Conservation (phyloP, 2,329 filamentous ascomycete species). For the Ophiosphaerella herpotricha region DNA sequence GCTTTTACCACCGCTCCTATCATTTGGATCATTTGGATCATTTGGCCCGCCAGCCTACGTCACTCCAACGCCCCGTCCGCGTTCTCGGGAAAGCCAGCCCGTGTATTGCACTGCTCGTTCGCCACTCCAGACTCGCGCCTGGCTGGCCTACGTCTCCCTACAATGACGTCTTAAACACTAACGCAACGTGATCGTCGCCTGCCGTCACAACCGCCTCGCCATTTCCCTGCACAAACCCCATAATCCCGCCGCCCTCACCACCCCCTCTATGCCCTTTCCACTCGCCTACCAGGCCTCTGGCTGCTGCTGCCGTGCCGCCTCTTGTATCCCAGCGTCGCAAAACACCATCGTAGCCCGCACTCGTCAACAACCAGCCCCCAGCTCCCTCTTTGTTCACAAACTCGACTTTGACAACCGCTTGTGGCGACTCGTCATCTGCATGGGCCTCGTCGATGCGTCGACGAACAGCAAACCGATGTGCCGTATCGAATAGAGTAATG, state of each 20-base stretch:
- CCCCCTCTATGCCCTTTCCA: slow-evolving; percentile 89
- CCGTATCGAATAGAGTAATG: slow-evolving; percentile 85
- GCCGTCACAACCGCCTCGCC: slow-evolving; percentile 82
- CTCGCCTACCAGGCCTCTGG: slow-evolving; percentile 75
- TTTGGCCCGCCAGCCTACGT: no score
- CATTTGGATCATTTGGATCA: no score
- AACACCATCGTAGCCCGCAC: slow-evolving; percentile 89
- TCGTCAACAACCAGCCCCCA: slow-evolving; percentile 74
- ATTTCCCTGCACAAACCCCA: slow-evolving; percentile 84
- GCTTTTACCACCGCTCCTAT: no score
- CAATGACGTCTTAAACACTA: slow-evolving; percentile 34
- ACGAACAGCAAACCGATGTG: slow-evolving; percentile 84
- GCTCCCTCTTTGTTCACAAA: slow-evolving; percentile 65
- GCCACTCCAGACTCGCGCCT: no score
- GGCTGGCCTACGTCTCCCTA: background rate
- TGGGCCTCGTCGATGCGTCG: slow-evolving; percentile 81
- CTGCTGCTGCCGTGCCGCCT: slow-evolving; percentile 68
- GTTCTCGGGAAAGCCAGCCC: no score
- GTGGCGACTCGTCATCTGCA: slow-evolving; percentile 71
- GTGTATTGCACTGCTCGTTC: no score
- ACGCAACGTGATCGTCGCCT: slow-evolving; percentile 70
- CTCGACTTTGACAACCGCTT: slow-evolving; percentile 89
- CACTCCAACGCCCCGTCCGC: no score
- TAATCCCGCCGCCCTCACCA: slow-evolving; percentile 83
- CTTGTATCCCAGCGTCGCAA: slow-evolving; percentile 85